Evolutionary conservation across 495 filamentous ascomycete species (phyloP), one percentile per base, ranked within the genome.

Genomic region (Penicillium paxilli): DNA sequence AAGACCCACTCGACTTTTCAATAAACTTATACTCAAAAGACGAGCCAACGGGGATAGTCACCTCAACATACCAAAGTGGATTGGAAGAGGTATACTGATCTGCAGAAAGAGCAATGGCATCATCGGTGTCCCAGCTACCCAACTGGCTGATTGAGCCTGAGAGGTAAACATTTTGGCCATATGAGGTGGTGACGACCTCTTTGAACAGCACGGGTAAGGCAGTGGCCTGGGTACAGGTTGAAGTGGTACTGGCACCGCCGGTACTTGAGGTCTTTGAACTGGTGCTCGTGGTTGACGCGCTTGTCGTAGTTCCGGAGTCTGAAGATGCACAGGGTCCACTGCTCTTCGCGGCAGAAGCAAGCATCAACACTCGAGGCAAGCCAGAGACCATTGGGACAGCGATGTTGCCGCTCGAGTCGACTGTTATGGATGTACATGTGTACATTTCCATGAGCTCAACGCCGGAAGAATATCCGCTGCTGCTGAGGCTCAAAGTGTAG

Each of bases 1-100:
- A 38, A 7, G 80, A 78, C 4, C 83, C 80, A 55, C 78, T 74
- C 1, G 66, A 58, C 32, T 86, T 71, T 42, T 80, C 75, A 55
- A 88, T 76, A 55, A 81, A 90, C 63, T 88, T 90, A 55, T 88
- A 88, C 65, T 83, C 48, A 17, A 90, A 71, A 1, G 57, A 60
- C 16, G 69, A 68, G 2, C 83, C 83, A 2, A 77, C 75, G 1
- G 73, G 64, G 1, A 87, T 57, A 1, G 63, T 67, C 12, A 86
- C 47, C 0, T 73, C 74, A 1, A 63, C 73, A 30, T 59, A 72
- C 85, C 85, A 88, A 8, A 83, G 49, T 5, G 79, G 82, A 60
- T 85, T 78, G 50, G 60, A 76, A 4, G 59, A 58, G 10, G 76
- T 80, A 52, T 87, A 88, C 8, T 70, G 54, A 23, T 60, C 59